Evolutionary conservation across 495 filamentous ascomycete species (phyloP).

Genomic region (Penicillium atrosanguineum): DNA sequence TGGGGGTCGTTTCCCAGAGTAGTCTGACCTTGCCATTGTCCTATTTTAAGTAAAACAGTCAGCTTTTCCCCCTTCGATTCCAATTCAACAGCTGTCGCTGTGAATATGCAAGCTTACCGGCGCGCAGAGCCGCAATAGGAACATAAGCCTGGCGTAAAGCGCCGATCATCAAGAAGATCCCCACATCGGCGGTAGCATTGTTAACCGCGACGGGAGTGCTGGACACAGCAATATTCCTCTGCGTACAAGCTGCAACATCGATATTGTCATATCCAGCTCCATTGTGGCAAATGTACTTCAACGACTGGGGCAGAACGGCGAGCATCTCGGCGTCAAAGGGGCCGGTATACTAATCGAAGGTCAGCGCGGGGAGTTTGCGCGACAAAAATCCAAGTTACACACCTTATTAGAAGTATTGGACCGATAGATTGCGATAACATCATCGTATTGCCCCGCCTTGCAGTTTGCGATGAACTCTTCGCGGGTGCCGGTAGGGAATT

Average conservation of each 20-base stretch:
- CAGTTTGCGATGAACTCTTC: conserved; percentile 53
- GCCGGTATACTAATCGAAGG: conserved; percentile 51
- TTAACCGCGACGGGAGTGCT: conserved; percentile 68
- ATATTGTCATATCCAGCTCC: conserved; percentile 86
- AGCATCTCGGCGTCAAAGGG: conserved; percentile 60
- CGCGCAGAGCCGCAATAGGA: conserved; percentile 58
- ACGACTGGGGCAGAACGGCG: conserved; percentile 55
- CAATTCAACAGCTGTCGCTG: neutral
- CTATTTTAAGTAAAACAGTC: conserved; percentile 18
- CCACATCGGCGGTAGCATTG: conserved; percentile 68
- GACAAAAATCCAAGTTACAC: conserved; percentile 2
- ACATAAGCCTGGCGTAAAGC: conserved; percentile 65
- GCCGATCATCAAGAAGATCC: conserved; percentile 69
- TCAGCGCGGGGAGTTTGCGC: neutral
- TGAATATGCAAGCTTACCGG: conserved; percentile 40
- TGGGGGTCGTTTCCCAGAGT: conserved; percentile 65
- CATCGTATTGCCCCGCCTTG: conserved; percentile 53
- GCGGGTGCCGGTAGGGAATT: conserved; percentile 51
- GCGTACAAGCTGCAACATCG: conserved; percentile 66
- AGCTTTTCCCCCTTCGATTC: neutral
- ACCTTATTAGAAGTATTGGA: conserved; percentile 60
- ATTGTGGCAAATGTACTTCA: conserved; percentile 82
- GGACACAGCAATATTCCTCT: conserved; percentile 60
- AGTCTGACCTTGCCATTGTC: conserved; percentile 51
- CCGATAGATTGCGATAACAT: conserved; percentile 56